Conservation (phyloP, 257 asterid species). For the Jaltomata sinuosa region DNA sequence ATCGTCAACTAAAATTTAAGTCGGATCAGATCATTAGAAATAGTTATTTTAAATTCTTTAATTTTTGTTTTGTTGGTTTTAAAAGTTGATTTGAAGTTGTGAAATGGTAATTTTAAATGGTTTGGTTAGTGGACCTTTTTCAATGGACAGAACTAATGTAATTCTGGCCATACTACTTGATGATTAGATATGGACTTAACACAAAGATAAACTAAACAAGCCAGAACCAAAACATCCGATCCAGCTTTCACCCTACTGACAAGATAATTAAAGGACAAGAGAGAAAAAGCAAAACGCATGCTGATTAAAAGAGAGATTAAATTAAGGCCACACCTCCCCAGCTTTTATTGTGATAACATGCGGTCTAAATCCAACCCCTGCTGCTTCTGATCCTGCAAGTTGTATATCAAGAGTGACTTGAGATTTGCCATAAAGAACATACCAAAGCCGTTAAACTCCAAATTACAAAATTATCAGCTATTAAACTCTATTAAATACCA, state of each 20-base stretch:
- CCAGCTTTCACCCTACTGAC: neutral
- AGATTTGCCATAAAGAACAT: neutral
- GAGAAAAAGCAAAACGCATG: neutral
- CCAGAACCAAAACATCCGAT: neutral
- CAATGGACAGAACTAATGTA: too few species aligned
- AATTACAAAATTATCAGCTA: neutral
- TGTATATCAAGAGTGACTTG: neutral
- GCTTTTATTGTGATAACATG: conserved; percentile 7
- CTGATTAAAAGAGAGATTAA: neutral
- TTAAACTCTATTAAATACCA: neutral
- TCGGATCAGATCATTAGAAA: too few species aligned
- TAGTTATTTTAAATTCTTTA: too few species aligned
- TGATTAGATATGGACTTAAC: neutral
- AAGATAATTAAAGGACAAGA: neutral
- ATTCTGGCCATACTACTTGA: too few species aligned
- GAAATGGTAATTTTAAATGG: too few species aligned
- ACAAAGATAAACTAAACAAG: neutral
- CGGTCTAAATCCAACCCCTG: conserved; percentile 4
- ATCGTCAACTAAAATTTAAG: too few species aligned
- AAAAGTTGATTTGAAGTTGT: too few species aligned
- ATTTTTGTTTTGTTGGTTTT: too few species aligned
- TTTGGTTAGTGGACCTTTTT: too few species aligned
- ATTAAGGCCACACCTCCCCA: conserved; percentile 10
- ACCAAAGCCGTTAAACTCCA: neutral
- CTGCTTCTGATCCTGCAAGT: conserved; percentile 8